These are phyloP conservation scores for Phylloporus scabripes DNA, from an alignment of 768 basidiomycete species.

Conservation along the genomic window DNA sequence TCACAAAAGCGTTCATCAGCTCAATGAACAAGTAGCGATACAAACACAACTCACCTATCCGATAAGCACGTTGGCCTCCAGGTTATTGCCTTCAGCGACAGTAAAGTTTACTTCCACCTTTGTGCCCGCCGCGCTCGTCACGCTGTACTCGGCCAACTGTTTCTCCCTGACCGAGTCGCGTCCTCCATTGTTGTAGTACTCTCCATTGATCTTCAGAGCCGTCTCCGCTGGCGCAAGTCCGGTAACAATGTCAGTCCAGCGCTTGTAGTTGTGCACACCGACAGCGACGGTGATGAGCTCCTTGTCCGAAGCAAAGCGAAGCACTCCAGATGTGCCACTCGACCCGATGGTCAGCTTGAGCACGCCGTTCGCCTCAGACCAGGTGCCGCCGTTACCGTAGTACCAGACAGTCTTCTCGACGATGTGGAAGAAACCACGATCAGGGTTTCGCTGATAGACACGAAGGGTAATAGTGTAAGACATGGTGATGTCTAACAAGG, in stretches of 20 bases:
- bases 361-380: slow-evolving; percentile 16
- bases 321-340: background rate
- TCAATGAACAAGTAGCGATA: background rate
- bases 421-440: background rate
- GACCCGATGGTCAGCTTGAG: background rate
- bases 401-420: slow-evolving; percentile 4
- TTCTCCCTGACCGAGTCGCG: slow-evolving; percentile 6
- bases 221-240: slow-evolving; percentile 1
- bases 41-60: slow-evolving; percentile 1
- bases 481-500: background rate
- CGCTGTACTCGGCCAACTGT: slow-evolving; percentile 3
- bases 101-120: slow-evolving; percentile 1
- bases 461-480: slow-evolving; percentile 2
- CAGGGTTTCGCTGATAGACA: slow-evolving; percentile 5
- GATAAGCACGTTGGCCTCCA: slow-evolving; percentile 4
- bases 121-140: slow-evolving; percentile 5
- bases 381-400: slow-evolving; percentile 23
- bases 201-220: slow-evolving; percentile 22
- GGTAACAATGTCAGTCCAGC: background rate
- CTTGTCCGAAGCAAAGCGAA: slow-evolving; percentile 29
- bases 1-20: background rate
- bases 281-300: slow-evolving; percentile 32
- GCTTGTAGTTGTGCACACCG: slow-evolving; percentile 34
- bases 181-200: slow-evolving; percentile 24
- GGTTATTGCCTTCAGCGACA: slow-evolving; percentile 4